Conservation (phyloP, 805 yeast genomes). For the Wickerhamomyces hampshirensis region DNA sequence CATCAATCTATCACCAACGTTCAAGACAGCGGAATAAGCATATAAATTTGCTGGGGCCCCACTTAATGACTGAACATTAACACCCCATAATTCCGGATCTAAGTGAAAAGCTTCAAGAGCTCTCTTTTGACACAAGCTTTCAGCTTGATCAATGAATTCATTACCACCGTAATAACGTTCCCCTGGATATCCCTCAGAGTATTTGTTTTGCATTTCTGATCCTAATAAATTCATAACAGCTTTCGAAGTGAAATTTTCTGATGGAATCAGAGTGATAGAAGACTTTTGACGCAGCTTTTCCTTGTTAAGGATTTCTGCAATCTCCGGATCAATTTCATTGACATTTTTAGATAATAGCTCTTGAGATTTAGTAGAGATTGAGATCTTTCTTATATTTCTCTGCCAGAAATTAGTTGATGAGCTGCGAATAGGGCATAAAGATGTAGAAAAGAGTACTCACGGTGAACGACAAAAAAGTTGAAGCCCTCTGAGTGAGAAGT, state of each 20-base stretch:
- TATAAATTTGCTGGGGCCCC: constrained; percentile 97
- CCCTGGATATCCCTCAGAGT: constrained; percentile 98
- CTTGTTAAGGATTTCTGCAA: constrained; percentile 66
- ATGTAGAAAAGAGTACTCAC: constrained; percentile 28
- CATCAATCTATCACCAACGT: constrained; percentile 91
- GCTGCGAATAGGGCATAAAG: no score
- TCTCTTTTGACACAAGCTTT: constrained; percentile 82
- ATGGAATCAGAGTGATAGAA: constrained; percentile 88
- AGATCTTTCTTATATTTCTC: no score
- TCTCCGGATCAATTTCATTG: constrained; percentile 76
- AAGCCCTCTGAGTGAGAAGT: neutral
- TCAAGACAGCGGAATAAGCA: constrained; percentile 83
- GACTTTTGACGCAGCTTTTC: constrained; percentile 87
- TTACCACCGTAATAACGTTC: constrained; percentile 98
- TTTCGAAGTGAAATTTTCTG: constrained; percentile 93
- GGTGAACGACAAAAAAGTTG: neutral
- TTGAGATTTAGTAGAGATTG: constrained; percentile 33
- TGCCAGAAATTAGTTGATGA: no score
- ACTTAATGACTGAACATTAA: constrained; percentile 89
- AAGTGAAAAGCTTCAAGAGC: constrained; percentile 81
- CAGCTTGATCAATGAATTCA: constrained; percentile 89
- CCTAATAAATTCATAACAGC: constrained; percentile 94
- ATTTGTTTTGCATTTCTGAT: constrained; percentile 95
- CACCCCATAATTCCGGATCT: constrained; percentile 88
- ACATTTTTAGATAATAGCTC: constrained; percentile 17